Evolutionary conservation across 768 basidiomycete genomes (phyloP), one percentile per base, ranked within the genome.

Genomic region (Ramaria rubella): DNA sequence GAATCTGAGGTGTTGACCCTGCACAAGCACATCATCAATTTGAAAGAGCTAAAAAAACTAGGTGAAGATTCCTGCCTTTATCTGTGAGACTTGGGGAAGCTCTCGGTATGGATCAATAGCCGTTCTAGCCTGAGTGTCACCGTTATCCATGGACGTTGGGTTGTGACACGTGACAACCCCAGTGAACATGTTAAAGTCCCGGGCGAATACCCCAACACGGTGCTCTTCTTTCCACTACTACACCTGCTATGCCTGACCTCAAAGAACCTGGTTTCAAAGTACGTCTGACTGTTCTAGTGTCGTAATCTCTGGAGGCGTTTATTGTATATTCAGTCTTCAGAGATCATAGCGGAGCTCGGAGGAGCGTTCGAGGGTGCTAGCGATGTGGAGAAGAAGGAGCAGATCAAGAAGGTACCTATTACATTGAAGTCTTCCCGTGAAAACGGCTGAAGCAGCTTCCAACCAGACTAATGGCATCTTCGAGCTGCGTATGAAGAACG

Each of bases 381-480:
- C 44, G 82, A 85, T 46, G 68, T 75, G 40, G 84, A 92, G 70
- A 87, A 78, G 70, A 73, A 80, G 60, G 70, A 76, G 7, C 81
- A 85, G 67, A 79, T 90, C 31, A 89, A 90, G 70, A 90, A 90
- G 83, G 90, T 82, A 44, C 61, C 11, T 26, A 15, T 27, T 30
- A 9, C 36, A 53, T 24, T 23, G 24, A 26, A 48, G n/a, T 2
- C 15, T 23, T 48, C 23, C 11, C 23, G 21, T 29, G 40, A 42
- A n/a, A 4, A 24, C 29, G 24, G 30, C 29, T 14, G n/a, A 52
- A 12, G 30, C 14, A 6, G 7, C 27, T 21, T 24, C 21, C 49
- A 26, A 11, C 24, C 62, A 91, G 92, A 87, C 85, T 49, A 91
- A 89, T 63, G 92, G 89, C 59, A 81, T 94, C 66, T 94, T 96